These are phyloP conservation scores for Phycomyces blakesleeanus DNA, from an alignment of 192 early-diverging fungal genomes.

Conservation along the genomic window DNA sequence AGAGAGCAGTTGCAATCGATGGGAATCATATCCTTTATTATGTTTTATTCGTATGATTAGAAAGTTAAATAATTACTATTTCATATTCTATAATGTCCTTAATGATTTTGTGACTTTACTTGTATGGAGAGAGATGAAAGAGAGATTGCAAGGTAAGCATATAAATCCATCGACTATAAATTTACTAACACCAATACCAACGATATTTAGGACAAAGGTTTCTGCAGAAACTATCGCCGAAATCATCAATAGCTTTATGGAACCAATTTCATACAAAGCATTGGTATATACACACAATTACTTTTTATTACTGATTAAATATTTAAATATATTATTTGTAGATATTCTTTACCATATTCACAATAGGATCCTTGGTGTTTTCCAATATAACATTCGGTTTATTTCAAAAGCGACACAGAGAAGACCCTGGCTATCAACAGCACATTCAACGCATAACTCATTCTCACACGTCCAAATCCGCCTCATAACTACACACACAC, in stretches of 20 bases:
- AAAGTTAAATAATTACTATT: slow-evolving; percentile 37
- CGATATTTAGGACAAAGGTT: slow-evolving; percentile 62
- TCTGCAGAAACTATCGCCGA: slow-evolving; percentile 80
- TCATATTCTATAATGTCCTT: slow-evolving; percentile 41
- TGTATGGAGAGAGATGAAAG: slow-evolving; percentile 11
- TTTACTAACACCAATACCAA: too few species aligned
- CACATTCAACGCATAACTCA: neutral
- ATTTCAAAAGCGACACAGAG: neutral
- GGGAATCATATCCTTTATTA: slow-evolving; percentile 48
- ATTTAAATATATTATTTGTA: neutral
- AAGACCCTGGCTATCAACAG: neutral
- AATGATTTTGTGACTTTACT: neutral
- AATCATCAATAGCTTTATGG: slow-evolving; percentile 78
- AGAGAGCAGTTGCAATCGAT: slow-evolving; percentile 53
- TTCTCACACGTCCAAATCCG: neutral
- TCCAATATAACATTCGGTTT: slow-evolving; percentile 8
- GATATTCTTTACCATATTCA: slow-evolving; percentile 16
- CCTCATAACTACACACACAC: too few species aligned
- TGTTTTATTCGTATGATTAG: neutral
- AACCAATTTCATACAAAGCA: slow-evolving; percentile 83
- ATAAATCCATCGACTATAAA: neutral
- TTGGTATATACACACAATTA: slow-evolving; percentile 48
- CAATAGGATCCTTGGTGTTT: neutral
- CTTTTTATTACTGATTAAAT: neutral
- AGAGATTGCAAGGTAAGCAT: slow-evolving; percentile 11